Evolutionary conservation across 306 rosid species (phyloP), one percentile per base, ranked within the genome.

Genomic region (Cucumis cinereus): DNA sequence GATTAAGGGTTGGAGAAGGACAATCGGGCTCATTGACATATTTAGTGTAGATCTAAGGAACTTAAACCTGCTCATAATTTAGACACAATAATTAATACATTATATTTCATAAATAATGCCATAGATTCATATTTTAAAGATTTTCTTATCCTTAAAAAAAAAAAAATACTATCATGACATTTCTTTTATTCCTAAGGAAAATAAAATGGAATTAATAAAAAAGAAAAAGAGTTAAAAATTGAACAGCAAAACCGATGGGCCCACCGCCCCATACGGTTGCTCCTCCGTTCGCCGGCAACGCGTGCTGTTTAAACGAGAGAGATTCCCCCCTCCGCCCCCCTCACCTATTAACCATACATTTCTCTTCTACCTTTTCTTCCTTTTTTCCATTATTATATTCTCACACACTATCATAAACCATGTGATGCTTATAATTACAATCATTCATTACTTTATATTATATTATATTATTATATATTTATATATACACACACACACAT

Each of bases 231-330:
- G 4, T 88, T 84, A 53, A 53, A 53, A 53, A 8, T 8, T 86
- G 4, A 80, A 81, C 79, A 33, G 80, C 86, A 82, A 87, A 73
- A 75, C 80, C 91, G 12, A 86, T 77, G 94, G 97, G 73, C 97
- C 98, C 98, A 93, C 93, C 80, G 72, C 83, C 89, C 98, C 89
- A 90, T 80, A 85, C 86, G 80, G 81, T 79, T 91, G 94, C 96
- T 66, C 85, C 89, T 88, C 80, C 84, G 69, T 75, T 7, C 82
- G 82, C 91, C 96, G 93, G 93, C 97, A 93, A 91, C 78, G 94
- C 98, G 97, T 93, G 98, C 98, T 86, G 74, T 61, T 61, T 15
- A 45, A 45, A 45, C 52, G 68, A 17, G 66, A 41, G 20, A 69
- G 74, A 69, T 69, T 69, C 74, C 74, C 74, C 55, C 19, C 24